phyloP scores from a whole-genome alignment of 2,329 filamentous ascomycete species.

The Amauroascus verrucosus region DNA sequence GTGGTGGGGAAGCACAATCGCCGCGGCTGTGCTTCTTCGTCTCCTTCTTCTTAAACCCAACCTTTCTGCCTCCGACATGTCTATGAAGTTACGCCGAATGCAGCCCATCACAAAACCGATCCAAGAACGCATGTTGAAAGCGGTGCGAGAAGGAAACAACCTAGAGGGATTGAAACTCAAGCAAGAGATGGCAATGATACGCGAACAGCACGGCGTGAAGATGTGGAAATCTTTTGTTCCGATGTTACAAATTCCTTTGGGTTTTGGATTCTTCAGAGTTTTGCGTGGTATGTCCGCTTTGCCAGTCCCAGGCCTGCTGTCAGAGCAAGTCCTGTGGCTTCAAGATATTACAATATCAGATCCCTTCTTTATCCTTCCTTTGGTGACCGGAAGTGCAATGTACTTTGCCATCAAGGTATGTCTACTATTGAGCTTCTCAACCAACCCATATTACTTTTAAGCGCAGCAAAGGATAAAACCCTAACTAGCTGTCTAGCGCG shows the following conservation, averaged over 20 bases:
- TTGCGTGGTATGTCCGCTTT: conserved; percentile 62
- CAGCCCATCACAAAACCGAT: conserved; percentile 48
- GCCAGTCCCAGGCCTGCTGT: conserved; percentile 69
- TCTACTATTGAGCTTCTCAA: conserved; percentile 11
- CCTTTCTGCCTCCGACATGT: conserved; percentile 50
- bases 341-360: conserved; percentile 64
- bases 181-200: conserved; percentile 42
- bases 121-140: conserved; percentile 44
- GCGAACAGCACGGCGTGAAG: conserved; percentile 47
- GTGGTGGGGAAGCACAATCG: conserved; percentile 69
- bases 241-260: conserved; percentile 57
- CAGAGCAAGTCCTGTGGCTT: conserved; percentile 67
- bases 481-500: conserved; percentile 17
- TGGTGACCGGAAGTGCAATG: conserved; percentile 48
- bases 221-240: conserved; percentile 44
- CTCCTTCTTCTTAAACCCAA: conserved; percentile 55
- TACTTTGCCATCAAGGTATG: conserved; percentile 50
- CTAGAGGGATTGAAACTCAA: conserved; percentile 39
- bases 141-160: conserved; percentile 38
- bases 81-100: conserved; percentile 53
- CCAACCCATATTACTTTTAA: background rate
- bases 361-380: conserved; percentile 66
- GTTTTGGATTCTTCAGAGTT: conserved; percentile 70
- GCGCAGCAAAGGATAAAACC: background rate
- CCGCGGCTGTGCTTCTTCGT: conserved; percentile 56